A percentile compares a stretch with the other conserved stretches of the same genome.
These are phyloP conservation scores for Neopestalotiopsis sp. DNA, from an alignment of 2,329 filamentous ascomycete genomes.

Conservation along the genomic window DNA sequence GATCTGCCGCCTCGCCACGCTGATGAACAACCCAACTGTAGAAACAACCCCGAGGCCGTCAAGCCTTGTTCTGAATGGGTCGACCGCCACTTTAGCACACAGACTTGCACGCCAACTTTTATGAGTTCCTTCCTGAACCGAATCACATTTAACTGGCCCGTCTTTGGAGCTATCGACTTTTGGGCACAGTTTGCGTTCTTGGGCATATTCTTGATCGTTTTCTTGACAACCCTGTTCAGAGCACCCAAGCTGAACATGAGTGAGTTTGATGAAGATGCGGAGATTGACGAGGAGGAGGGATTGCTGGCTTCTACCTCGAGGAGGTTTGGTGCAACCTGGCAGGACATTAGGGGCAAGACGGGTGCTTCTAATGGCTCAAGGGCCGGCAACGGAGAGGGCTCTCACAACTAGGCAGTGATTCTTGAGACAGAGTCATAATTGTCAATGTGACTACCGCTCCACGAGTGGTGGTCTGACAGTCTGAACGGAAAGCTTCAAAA, in stretches of 20 bases:
- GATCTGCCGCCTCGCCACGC: conserved; percentile 69
- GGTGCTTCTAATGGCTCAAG: conserved; percentile 14
- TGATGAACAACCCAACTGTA: conserved; percentile 77
- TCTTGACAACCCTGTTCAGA: conserved; percentile 79
- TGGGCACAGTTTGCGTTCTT: conserved; percentile 97
- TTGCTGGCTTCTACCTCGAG: conserved; percentile 83
- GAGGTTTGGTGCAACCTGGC: conserved; percentile 85
- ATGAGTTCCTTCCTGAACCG: conserved; percentile 93
- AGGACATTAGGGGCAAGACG: conserved; percentile 75
- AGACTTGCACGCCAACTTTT: conserved; percentile 89
- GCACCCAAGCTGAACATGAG: conserved; percentile 78
- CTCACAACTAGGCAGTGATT: background rate
- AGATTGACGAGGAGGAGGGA: conserved; percentile 92
- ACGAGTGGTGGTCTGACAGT: background rate
- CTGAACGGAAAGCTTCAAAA: background rate
- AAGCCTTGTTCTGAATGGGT: conserved; percentile 82
- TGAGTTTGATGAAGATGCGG: conserved; percentile 85
- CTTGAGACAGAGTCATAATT: background rate
- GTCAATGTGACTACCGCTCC: too few relatives aligned
- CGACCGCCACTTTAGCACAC: conserved; percentile 71
- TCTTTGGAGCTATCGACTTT: conserved; percentile 91
- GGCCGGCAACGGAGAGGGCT: conserved; percentile 13
- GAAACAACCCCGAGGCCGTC: conserved; percentile 72
- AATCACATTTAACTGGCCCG: conserved; percentile 90
- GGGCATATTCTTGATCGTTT: conserved; percentile 80